Percentiles rank a stretch among this genome's conserved stretches.
Conservation (phyloP, 495 filamentous ascomycete species). For the Parmelia sp. region DNA sequence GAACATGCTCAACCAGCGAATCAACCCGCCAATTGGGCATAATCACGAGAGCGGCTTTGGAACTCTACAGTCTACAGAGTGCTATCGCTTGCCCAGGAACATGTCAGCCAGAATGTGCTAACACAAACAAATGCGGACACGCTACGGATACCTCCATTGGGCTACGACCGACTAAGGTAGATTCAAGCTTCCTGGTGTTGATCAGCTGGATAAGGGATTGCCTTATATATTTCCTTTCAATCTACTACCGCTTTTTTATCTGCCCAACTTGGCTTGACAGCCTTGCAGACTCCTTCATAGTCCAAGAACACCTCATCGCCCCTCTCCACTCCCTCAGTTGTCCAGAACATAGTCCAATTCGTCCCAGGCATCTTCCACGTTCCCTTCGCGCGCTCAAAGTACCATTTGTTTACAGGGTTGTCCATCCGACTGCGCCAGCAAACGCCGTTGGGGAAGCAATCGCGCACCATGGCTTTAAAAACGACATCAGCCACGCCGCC, state of each 20-base stretch:
- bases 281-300: conserved; percentile 76
- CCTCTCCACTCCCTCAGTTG: conserved; percentile 55
- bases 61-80: neutral
- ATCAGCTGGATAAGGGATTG: neutral
- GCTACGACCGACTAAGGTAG: no score
- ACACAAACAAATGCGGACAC: neutral
- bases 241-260: conserved; percentile 36
- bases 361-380: conserved; percentile 69
- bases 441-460: conserved; percentile 74
- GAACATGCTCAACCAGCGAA: neutral
- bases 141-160: neutral
- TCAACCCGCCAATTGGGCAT: neutral
- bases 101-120: neutral
- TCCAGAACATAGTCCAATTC: conserved; percentile 99
- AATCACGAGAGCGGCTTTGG: neutral
- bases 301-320: conserved; percentile 57
- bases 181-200: no score
- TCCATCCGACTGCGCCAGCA: conserved; percentile 74
- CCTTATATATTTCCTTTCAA: neutral
- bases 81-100: neutral
- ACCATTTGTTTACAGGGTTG: conserved; percentile 90
- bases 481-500: conserved; percentile 92
- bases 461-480: conserved; percentile 88
- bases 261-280: conserved; percentile 76
- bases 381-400: conserved; percentile 83